These are phyloP conservation scores for Apodospora peruviana DNA, from an alignment of 495 filamentous ascomycete genomes.

Conservation along the genomic window DNA sequence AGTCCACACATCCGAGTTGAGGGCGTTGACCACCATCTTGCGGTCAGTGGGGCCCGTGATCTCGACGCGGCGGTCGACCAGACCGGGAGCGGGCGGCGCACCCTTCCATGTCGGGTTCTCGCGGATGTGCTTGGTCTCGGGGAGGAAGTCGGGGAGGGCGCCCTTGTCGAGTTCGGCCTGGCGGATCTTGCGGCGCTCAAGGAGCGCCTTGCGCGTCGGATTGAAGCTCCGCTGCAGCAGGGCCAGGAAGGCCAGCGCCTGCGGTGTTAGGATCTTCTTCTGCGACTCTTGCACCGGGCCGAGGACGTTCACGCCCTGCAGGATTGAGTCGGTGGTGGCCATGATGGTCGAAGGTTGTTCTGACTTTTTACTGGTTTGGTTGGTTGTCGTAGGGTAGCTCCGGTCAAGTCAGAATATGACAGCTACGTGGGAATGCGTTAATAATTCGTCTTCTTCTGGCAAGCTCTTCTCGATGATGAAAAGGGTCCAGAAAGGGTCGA, in stretches of 20 bases:
- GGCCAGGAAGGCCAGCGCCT: slow-evolving; percentile 88
- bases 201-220: slow-evolving; percentile 76
- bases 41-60: slow-evolving; percentile 97
- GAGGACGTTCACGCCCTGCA: slow-evolving; percentile 83
- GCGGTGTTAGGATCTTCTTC: slow-evolving; percentile 85
- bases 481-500: not conserved
- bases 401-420: not conserved
- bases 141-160: slow-evolving; percentile 86
- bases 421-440: too few species aligned
- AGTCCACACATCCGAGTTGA: slow-evolving; percentile 97
- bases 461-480: not conserved
- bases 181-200: slow-evolving; percentile 78
- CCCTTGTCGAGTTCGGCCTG: slow-evolving; percentile 96
- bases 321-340: slow-evolving; percentile 65
- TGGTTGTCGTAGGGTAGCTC: not conserved
- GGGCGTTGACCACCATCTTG: slow-evolving; percentile 98
- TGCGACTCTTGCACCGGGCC: slow-evolving; percentile 71
- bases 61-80: slow-evolving; percentile 94
- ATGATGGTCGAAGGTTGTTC: slow-evolving; percentile 43
- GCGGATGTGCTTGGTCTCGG: slow-evolving; percentile 93
- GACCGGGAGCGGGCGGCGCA: slow-evolving; percentile 84
- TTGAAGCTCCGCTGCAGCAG: slow-evolving; percentile 95
- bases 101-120: slow-evolving; percentile 94
- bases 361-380: not conserved
- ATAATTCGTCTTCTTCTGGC: too few species aligned